phyloP scores from a whole-genome alignment of 2,329 filamentous ascomycete species.

The Phialocephala sp. region DNA sequence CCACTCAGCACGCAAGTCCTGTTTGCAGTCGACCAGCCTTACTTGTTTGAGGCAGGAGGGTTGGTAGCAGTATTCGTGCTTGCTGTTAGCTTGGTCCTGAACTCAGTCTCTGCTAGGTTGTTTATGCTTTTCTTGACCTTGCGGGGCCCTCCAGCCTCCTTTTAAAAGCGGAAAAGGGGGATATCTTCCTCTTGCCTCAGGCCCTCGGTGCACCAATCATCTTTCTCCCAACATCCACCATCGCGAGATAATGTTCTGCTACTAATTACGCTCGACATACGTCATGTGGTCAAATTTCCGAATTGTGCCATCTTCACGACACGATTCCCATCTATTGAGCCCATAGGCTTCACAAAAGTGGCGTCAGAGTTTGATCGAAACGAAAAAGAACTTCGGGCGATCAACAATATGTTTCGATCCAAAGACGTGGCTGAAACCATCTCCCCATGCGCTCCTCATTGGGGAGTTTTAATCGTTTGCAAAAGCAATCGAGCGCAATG shows the following conservation, averaged over 20 bases:
- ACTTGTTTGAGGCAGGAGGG: background rate
- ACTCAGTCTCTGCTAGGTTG: too few relatives aligned
- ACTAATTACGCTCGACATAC: background rate
- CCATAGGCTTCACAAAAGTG: background rate
- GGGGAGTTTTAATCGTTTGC: background rate
- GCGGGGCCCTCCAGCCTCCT: too few relatives aligned
- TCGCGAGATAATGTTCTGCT: background rate
- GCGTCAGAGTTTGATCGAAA: slow-evolving; percentile 5
- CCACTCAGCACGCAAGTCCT: background rate
- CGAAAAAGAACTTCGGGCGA: slow-evolving; percentile 15
- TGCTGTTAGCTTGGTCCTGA: too few relatives aligned
- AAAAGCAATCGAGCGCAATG: slow-evolving; percentile 12
- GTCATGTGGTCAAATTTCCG: background rate
- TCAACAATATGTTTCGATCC: slow-evolving; percentile 8
- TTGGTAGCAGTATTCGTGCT: too few relatives aligned
- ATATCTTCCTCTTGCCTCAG: background rate
- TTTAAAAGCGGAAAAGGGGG: background rate
- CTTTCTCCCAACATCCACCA: background rate
- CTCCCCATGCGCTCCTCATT: background rate
- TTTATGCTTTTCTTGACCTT: slow-evolving; percentile 2
- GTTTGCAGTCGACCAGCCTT: background rate
- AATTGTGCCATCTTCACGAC: background rate
- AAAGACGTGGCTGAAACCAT: slow-evolving; percentile 18
- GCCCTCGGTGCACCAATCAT: background rate
- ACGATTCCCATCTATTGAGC: background rate